Evolutionary conservation across 2,329 filamentous ascomycete genomes (phyloP).

Genomic region (Diaporthe humulicola): DNA sequence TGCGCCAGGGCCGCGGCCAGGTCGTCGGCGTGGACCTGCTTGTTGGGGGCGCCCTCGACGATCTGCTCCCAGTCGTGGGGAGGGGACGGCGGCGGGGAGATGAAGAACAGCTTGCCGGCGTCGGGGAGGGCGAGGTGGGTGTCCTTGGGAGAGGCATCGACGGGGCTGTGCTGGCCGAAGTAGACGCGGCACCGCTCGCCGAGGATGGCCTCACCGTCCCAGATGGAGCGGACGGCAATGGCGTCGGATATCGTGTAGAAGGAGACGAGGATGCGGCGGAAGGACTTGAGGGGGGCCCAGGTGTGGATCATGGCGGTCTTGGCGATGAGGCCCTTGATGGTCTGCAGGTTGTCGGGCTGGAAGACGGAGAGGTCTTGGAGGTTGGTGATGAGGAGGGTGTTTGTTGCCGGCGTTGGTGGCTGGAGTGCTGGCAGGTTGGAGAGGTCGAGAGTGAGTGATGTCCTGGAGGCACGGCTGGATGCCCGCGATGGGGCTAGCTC

Average conservation of each 20-base stretch:
- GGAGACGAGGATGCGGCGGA: constrained; percentile 84
- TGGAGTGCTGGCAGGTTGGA: constrained; percentile 77
- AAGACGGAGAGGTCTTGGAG: constrained; percentile 81
- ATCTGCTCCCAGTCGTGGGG: constrained; percentile 78
- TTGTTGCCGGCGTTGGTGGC: constrained; percentile 81
- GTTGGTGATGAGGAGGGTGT: constrained; percentile 89
- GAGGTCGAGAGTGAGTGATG: constrained; percentile 78
- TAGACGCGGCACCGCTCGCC: constrained; percentile 78
- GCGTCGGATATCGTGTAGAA: constrained; percentile 80
- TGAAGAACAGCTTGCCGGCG: constrained; percentile 80
- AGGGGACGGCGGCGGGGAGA: constrained; percentile 76
- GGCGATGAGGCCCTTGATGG: constrained; percentile 79
- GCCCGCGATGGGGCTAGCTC: constrained; percentile 54
- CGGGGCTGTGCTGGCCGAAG: constrained; percentile 73
- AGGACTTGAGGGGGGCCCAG: constrained; percentile 85
- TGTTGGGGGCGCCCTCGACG: constrained; percentile 78
- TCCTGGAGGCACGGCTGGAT: constrained; percentile 61
- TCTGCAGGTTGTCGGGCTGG: constrained; percentile 78
- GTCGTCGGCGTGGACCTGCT: constrained; percentile 77
- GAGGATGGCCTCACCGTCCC: constrained; percentile 81
- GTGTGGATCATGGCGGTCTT: constrained; percentile 79
- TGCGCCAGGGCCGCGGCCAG: constrained; percentile 75
- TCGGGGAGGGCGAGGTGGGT: constrained; percentile 76
- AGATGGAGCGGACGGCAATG: constrained; percentile 77
- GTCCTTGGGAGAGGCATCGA: constrained; percentile 61